Conservation (phyloP, 2,329 filamentous ascomycete genomes). For the Moelleriella libera region DNA sequence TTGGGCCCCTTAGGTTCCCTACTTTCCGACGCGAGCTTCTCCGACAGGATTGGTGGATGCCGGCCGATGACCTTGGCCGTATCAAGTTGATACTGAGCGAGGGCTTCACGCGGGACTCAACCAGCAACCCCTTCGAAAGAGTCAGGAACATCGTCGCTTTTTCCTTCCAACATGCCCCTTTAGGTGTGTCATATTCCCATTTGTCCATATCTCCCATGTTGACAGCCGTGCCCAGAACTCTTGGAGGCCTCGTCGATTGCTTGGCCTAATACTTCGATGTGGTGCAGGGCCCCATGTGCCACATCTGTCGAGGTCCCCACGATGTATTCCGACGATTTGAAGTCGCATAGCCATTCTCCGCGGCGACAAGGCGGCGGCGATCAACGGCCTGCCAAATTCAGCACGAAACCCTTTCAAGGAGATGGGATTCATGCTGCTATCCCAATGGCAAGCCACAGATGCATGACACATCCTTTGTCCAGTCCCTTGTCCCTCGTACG, state of each 20-base stretch:
- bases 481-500: not conserved
- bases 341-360: constrained; percentile 52
- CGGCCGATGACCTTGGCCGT: constrained; percentile 55
- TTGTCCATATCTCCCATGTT: not conserved
- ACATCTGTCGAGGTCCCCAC: constrained; percentile 25
- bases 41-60: constrained; percentile 56
- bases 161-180: constrained; percentile 73
- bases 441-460: constrained; percentile 1
- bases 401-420: not conserved
- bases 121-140: constrained; percentile 43
- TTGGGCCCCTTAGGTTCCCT: constrained; percentile 56
- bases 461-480: constrained; percentile 5
- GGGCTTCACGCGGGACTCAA: constrained; percentile 44
- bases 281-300: constrained; percentile 33
- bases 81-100: constrained; percentile 68
- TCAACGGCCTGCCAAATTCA: not conserved
- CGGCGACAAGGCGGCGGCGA: constrained; percentile 17
- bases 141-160: constrained; percentile 64
- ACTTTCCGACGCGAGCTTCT: constrained; percentile 55
- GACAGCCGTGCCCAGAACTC: constrained; percentile 32
- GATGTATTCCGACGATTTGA: constrained; percentile 28
- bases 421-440: not conserved
- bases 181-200: constrained; percentile 35
- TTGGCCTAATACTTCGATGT: constrained; percentile 66
- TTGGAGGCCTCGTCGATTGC: constrained; percentile 62